Evolutionary conservation across 352 stramenopile genomes (phyloP).

Genomic region (Phytophthora tentaculata): DNA sequence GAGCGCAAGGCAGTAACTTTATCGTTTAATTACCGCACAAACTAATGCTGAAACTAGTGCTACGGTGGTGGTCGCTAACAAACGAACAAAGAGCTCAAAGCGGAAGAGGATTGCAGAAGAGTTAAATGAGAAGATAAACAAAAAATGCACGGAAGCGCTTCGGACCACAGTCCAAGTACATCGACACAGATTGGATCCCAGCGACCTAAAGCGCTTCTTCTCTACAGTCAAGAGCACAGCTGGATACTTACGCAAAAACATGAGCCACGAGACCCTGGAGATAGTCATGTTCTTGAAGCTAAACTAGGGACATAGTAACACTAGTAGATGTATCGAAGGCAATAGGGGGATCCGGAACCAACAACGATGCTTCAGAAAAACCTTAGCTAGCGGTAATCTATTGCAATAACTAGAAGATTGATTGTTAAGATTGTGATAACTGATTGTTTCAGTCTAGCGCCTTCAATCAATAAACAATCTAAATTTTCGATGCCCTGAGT

Average conservation of each 20-base stretch:
- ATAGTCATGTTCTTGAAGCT: slow-evolving; percentile 7
- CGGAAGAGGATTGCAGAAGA: slow-evolving; percentile 1
- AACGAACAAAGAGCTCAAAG: slow-evolving; percentile 8
- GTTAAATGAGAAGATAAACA: background rate
- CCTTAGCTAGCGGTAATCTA: too few species aligned
- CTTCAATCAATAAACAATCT: too few species aligned
- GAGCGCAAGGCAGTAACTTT: slow-evolving; percentile 8
- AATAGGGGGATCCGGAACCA: too few species aligned
- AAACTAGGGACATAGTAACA: slow-evolving; percentile 7
- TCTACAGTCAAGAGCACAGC: slow-evolving; percentile 6
- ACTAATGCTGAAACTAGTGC: too few species aligned
- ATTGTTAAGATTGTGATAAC: too few species aligned
- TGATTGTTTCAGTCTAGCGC: too few species aligned
- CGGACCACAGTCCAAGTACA: slow-evolving; percentile 1
- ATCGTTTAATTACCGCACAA: too few species aligned
- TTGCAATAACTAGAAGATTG: too few species aligned
- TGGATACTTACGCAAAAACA: slow-evolving; percentile 2
- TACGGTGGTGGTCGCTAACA: too few species aligned
- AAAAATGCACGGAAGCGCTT: background rate
- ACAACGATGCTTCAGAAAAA: too few species aligned
- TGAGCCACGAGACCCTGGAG: slow-evolving; percentile 3
- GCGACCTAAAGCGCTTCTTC: slow-evolving; percentile 18
- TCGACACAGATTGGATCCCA: slow-evolving; percentile 7
- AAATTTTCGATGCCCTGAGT: too few species aligned
- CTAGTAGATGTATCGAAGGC: background rate